Base-by-base conservation (phyloP, 2,329 filamentous ascomycete species). In the Blumeria hordei region DNA sequence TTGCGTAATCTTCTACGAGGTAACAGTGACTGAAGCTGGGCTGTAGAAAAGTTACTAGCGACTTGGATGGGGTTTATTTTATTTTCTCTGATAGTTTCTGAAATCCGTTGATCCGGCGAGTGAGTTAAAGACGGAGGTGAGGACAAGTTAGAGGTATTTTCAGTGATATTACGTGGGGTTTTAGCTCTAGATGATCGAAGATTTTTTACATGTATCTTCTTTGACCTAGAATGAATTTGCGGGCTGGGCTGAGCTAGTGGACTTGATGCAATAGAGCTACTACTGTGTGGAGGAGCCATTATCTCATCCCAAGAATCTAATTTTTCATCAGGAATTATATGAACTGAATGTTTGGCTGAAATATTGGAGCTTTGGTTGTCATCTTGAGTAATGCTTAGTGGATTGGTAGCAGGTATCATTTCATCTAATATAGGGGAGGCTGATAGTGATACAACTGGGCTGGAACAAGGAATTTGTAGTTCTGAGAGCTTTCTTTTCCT, bases 81-180 rank as follows among this genome's bases (percentile, higher is more conserved):
- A 28, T 28, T 35, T 32, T 39, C 10, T 54, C 32, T 62, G 12
- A 55, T 50, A 6, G 54, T 54, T 14, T 51, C 55, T 52, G 56
- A 55, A 14, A 54, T 55, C 18, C 57, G 59, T 53, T 59, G 57
- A 60, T 81, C 81, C 35, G 79, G 79, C 0, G 79, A 83, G 62
- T 82, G 78, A 3, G 78, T 83, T 3, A 83, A 69, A 0, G 79
- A 81, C 0, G 79, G 79, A 0, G 78, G 79, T 2, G 78, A 81
- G 1, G 79, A 81, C 18, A 63, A 61, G 34, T 63, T 64, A 9
- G 64, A 65, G 35, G 62, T 62, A 57, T 62, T 59, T 8, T 54
- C 28, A 16, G 59, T 60, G 54, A 54, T 55, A 53, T 57, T 58
- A 33, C 57, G 57, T 39, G 62, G 62, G n/a, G 63, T 64, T 59